Conservation (phyloP, 2,329 filamentous ascomycete genomes). For the Talaromyces marneffei region DNA sequence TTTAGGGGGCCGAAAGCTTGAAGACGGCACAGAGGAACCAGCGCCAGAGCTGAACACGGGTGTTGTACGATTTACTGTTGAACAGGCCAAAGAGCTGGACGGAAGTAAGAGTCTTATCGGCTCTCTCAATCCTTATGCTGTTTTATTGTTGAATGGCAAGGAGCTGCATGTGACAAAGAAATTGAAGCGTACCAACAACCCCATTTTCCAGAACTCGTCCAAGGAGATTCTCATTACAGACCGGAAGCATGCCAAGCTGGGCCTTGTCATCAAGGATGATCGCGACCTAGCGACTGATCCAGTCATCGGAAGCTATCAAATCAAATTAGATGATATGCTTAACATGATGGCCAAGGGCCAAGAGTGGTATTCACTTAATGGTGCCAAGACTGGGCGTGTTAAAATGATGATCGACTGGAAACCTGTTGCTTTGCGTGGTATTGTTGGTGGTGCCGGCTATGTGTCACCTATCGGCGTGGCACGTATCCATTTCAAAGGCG, state of each 20-base stretch:
- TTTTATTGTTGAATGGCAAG: slow-evolving; percentile 84
- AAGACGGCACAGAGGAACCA: slow-evolving; percentile 72
- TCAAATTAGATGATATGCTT: slow-evolving; percentile 89
- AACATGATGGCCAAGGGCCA: slow-evolving; percentile 87
- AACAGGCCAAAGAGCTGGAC: slow-evolving; percentile 95
- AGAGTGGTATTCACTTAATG: slow-evolving; percentile 89
- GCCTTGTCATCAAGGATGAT: slow-evolving; percentile 91
- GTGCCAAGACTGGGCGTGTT: slow-evolving; percentile 72
- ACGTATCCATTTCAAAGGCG: slow-evolving; percentile 84
- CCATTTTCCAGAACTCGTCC: slow-evolving; percentile 86
- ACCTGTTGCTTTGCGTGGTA: slow-evolving; percentile 78
- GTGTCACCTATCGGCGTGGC: slow-evolving; percentile 91
- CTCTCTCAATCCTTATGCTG: slow-evolving; percentile 82
- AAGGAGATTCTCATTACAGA: slow-evolving; percentile 96
- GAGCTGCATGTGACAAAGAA: slow-evolving; percentile 85
- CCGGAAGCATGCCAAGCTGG: slow-evolving; percentile 81
- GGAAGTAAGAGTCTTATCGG: slow-evolving; percentile 87
- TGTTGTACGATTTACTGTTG: slow-evolving; percentile 86
- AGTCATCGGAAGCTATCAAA: slow-evolving; percentile 84
- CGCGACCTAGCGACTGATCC: slow-evolving; percentile 78
- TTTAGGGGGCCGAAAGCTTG: slow-evolving; percentile 58
- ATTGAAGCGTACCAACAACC: slow-evolving; percentile 94
- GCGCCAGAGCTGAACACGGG: slow-evolving; percentile 87
- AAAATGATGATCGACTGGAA: slow-evolving; percentile 95
- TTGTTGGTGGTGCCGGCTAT: slow-evolving; percentile 75